Conservation (phyloP, 441 rosid species). For the Iberis amara region DNA sequence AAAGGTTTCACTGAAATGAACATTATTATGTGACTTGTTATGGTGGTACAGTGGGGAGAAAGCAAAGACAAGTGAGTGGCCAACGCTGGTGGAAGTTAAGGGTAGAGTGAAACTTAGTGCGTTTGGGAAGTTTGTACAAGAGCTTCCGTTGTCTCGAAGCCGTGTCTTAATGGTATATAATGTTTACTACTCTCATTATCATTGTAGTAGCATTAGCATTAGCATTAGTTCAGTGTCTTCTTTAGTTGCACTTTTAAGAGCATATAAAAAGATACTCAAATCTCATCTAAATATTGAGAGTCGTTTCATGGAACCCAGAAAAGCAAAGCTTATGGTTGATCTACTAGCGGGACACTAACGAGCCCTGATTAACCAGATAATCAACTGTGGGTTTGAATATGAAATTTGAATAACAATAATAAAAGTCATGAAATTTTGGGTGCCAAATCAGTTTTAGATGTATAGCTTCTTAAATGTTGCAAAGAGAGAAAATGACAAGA, state of each 20-base stretch:
- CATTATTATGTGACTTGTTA: constrained; percentile 6
- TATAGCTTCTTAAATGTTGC: background rate
- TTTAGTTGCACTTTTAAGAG: background rate
- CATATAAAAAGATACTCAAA: constrained; percentile 9
- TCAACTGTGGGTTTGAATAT: constrained; percentile 9
- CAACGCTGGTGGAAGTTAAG: constrained; percentile 57
- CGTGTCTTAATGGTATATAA: constrained; percentile 83
- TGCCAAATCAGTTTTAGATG: constrained; percentile 3
- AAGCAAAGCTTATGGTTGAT: constrained; percentile 14
- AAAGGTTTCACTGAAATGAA: background rate
- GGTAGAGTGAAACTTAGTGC: constrained; percentile 84
- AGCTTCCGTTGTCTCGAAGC: constrained; percentile 78
- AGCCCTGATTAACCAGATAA: constrained; percentile 12
- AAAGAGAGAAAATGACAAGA: background rate
- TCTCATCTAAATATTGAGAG: constrained; percentile 22
- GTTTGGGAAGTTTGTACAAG: constrained; percentile 81
- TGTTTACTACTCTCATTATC: constrained; percentile 33
- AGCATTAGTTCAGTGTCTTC: constrained; percentile 3
- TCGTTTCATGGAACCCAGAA: constrained; percentile 8
- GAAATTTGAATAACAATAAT: constrained; percentile 8
- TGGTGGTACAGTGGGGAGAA: constrained; percentile 61
- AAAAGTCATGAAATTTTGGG: constrained; percentile 1
- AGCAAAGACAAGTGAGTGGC: constrained; percentile 58
- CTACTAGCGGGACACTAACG: constrained; percentile 15
- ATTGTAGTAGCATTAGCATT: constrained; percentile 18